Evolutionary conservation across 768 basidiomycete species (phyloP), one percentile per base, ranked within the genome.

Genomic region (Lactarius sanguifluus): DNA sequence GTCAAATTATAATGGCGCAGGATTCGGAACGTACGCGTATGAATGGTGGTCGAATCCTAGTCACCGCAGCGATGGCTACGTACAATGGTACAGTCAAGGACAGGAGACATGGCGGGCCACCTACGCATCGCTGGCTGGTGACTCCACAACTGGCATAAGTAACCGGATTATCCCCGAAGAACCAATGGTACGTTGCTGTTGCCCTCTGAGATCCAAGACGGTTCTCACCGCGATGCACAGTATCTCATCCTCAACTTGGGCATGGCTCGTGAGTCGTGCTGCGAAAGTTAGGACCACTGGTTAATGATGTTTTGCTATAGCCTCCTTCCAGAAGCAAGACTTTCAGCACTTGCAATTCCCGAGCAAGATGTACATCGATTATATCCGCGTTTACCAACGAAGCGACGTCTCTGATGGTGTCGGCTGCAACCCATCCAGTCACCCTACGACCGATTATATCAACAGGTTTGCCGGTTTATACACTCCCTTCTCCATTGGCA

Each of bases 181-280:
- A 75, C 96, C 97, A 2, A 90, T 98, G 94, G 92, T 94, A 70
- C 69, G 86, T 57, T 8, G 1, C 64, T 25, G 56, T 34, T 36
- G 7, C 65, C 55, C 79, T 60, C 61, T 67, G 64, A 30, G 25
- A 38, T 10, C 59, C 65, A 65, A 43, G 15, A 43, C 20, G 15
- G 9, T 38, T 59, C 43, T 45, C 20, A n/a, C 47, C 59, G 57
- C 66, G 71, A 16, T 16, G n/a, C 28, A 41, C 69, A 92, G 92
- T 91, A 88, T 74, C 80, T 95, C 62, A 86, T 98, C 70, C 70
- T 98, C 74, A 98, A 94, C 76, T 77, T 95, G 62, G 93, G 92
- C 65, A 84, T 95, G 79, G 83, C 92, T 34, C 83, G 81, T 82
- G 67, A 77, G 81, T 76, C 43, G 41, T 32, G 40, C 16, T 40